Conservation (phyloP, 306 rosid species). For the Ormosia semicastrata region DNA sequence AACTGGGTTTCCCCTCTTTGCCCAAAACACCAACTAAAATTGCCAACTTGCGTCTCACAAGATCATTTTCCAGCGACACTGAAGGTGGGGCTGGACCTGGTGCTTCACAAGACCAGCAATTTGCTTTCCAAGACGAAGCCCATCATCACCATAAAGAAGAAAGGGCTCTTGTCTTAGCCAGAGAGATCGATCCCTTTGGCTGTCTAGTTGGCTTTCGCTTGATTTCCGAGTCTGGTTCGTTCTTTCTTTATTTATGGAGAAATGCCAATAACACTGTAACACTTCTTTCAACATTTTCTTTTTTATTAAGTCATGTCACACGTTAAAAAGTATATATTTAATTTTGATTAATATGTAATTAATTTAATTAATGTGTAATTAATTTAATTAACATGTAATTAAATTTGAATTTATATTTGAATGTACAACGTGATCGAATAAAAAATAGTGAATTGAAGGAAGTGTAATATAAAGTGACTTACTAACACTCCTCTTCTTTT, state of each 20-base stretch:
- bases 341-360: too few relatives aligned
- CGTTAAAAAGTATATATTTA: too few relatives aligned
- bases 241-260: not conserved
- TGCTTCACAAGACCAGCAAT: conserved; percentile 30
- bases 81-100: not conserved
- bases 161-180: conserved; percentile 30
- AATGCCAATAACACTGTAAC: too few relatives aligned
- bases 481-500: too few relatives aligned
- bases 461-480: too few relatives aligned
- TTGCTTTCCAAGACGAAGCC: not conserved
- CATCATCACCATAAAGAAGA: not conserved
- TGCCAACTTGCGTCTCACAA: conserved; percentile 29
- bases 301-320: too few relatives aligned
- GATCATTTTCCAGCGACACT: conserved; percentile 25
- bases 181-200: conserved; percentile 52
- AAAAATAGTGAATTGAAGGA: too few relatives aligned
- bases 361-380: too few relatives aligned
- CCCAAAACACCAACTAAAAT: conserved; percentile 15
- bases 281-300: too few relatives aligned
- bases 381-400: too few relatives aligned
- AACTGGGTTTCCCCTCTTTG: conserved; percentile 21
- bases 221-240: conserved; percentile 41
- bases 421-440: too few relatives aligned
- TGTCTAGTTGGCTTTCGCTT: conserved; percentile 52
- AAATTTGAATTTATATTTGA: too few relatives aligned